Conservation (phyloP, 495 filamentous ascomycete genomes). For the Penicillium canariense region DNA sequence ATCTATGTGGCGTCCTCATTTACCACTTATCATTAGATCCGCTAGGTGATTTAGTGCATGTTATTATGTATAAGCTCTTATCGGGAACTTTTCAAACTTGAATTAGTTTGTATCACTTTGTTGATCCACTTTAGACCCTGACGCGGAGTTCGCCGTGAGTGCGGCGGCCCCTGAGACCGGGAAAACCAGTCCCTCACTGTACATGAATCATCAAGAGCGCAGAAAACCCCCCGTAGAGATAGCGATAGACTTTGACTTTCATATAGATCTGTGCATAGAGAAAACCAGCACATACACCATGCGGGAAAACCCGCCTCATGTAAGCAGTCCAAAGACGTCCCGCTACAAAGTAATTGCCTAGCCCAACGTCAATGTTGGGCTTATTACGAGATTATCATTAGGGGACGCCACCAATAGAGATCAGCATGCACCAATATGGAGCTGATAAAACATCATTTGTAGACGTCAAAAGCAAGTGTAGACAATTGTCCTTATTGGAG, state of each 20-base stretch:
- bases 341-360: no score
- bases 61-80: no score
- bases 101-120: conserved; percentile 29
- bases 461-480: no score
- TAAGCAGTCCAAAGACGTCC: not conserved
- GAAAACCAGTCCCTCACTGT: not conserved
- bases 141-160: conserved; percentile 20
- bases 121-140: conserved; percentile 31
- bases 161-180: conserved; percentile 3
- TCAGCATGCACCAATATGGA: no score
- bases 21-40: conserved; percentile 36
- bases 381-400: no score
- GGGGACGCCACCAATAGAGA: no score
- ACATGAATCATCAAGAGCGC: not conserved
- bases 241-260: not conserved
- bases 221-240: not conserved
- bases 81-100: conserved; percentile 11
- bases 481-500: no score
- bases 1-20: conserved; percentile 32
- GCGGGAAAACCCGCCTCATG: not conserved
- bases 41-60: conserved; percentile 34
- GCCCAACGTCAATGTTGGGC: no score
- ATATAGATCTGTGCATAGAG: not conserved
- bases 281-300: not conserved
- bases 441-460: no score